phyloP scores from a whole-genome alignment of 2,329 filamentous ascomycete species.

The Capronia americana region DNA sequence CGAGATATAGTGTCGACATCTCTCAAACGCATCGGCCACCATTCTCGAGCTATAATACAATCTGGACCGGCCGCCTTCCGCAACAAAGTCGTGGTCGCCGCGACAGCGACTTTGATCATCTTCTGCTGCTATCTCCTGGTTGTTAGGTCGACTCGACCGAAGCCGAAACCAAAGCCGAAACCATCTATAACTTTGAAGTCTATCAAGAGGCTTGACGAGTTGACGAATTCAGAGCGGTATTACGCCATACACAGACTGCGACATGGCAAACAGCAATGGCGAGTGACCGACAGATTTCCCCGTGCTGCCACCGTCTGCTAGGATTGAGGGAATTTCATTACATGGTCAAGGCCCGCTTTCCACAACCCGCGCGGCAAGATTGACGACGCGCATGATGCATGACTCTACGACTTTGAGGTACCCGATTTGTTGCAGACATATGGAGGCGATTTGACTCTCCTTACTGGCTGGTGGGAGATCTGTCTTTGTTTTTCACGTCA shows the following conservation, averaged over 20 bases:
- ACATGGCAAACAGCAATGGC: slow-evolving; percentile 7
- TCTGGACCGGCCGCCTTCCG: background rate
- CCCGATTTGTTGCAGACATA: background rate
- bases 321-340: background rate
- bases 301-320: slow-evolving; percentile 27
- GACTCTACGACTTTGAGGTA: slow-evolving; percentile 18
- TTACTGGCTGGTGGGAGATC: background rate
- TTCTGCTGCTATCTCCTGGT: slow-evolving; percentile 12
- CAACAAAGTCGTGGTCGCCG: background rate
- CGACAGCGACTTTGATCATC: background rate
- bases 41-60: slow-evolving; percentile 9
- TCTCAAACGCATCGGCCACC: background rate
- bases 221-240: slow-evolving; percentile 1
- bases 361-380: background rate
- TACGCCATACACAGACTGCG: slow-evolving; percentile 21
- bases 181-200: background rate
- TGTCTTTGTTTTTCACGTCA: background rate
- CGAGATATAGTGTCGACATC: slow-evolving; percentile 5
- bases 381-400: background rate
- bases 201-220: slow-evolving; percentile 1
- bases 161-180: background rate
- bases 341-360: background rate
- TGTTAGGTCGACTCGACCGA: background rate
- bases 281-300: slow-evolving; percentile 3
- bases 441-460: background rate